Evolutionary conservation across 2,329 filamentous ascomycete genomes (phyloP), one percentile per base, ranked within the genome.

Genomic region (Coniochaeta pulveracea): DNA sequence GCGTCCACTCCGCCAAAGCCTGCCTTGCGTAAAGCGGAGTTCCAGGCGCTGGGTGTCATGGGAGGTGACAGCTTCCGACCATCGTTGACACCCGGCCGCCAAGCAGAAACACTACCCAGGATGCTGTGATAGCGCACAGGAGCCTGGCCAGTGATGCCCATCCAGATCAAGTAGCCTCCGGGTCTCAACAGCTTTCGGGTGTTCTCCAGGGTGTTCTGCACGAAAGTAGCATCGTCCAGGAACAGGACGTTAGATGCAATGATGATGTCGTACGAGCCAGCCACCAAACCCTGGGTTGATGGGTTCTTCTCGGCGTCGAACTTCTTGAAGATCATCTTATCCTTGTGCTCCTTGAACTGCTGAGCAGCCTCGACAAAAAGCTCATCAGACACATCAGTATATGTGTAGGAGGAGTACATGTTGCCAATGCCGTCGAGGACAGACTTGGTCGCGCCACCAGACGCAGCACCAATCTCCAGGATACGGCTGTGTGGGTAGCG

Each of bases 401-500:
- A 61, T 5, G 47, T 51, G 37, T 60, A 59, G 1, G 36, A 29
- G 11, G 24, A 19, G 28, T 41, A 48, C 10, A 41, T 22, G 19
- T 33, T 24, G 7, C n/a, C 26, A 14, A 43, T 41, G 4, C 11
- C 14, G 30, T 16, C 11, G 6, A 33, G 30, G 12, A 18, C 14
- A 17, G 14, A 5, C 26, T n/a, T 6, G 6, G 26, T 29, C 26
- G 52, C 46, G 5, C 47, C 46, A 4, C 54, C 54, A 1, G 50
- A 58, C 3, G 54, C 56, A 5, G 47, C 51, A 9, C 56, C 57
- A 14, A 61, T 48, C 38, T 61, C 57, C 6, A 60, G 48, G 19
- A 59, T 48, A 17, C 19, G 16, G 8, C 7, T 6, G 26, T n/a
- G 7, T 17, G 26, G 26, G 26, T 17, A 29, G 6, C n/a, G 6